Base-by-base conservation (phyloP, 495 filamentous ascomycete genomes). In the Talaromyces borbonicus region DNA sequence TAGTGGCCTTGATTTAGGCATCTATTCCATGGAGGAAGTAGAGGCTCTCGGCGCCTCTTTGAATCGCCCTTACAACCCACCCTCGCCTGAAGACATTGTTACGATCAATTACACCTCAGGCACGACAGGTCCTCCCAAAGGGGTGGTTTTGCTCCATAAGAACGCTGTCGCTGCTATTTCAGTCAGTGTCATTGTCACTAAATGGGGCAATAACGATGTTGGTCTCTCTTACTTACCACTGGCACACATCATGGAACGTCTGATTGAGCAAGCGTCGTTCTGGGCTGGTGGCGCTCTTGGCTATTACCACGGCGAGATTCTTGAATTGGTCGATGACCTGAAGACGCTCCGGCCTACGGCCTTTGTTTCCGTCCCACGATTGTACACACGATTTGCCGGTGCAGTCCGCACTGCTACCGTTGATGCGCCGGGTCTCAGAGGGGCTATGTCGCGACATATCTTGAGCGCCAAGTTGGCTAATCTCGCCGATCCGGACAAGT, bases 51-150 rank as follows among this genome's bases (percentile, higher is more conserved):
- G 93, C 14, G 78, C 71, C 30, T 63, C 75, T 16, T 76, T 79
- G 5, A 81, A 81, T 23, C 73, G 78, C 25, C 75, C 81, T 33
- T 80, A 79, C 41, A 68, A 69, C 33, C 76, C 83, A 24, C 90
- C 92, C 7, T 65, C 63, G 24, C 77, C 84, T 0, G 74, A 83
- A 2, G 89, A 96, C 56, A 73, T 84, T 55, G 73, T 94, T 46
- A 97, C 92, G 25, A 89, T 98, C 66, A 98, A 97, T 68, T 98
- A 98, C 67, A 98, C 92, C 8, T 94, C 87, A 9, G 92, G 92
- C 14, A 98, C 92, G 8, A 98, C 92, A 0, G 93, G 92, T 5
- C 76, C 85, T 50, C 92, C 92, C 4, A 98, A 98, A 68, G 92
- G 92, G 47, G 92, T 97, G 5, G 71, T 90, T 26, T 65, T 97